Percentiles rank a stretch among this genome's conserved stretches.
Evolutionary conservation across 129 eudicot species (phyloP).

Genomic region (Artemisia annua): DNA sequence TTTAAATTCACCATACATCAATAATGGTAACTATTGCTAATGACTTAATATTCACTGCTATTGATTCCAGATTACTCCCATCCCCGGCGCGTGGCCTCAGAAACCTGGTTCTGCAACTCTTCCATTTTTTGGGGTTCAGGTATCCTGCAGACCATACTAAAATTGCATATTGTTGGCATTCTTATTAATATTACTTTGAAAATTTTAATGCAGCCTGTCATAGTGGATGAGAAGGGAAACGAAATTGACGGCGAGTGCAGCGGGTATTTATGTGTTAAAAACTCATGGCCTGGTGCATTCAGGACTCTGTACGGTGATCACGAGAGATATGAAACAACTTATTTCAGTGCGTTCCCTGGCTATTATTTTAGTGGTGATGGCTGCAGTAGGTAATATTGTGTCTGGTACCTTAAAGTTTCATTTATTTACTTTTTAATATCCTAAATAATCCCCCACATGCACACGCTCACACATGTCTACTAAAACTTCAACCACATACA

Average conservation of each 20-base stretch:
- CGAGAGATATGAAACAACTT: slow-evolving; percentile 96
- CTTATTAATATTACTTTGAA: background rate
- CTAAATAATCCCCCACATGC: background rate
- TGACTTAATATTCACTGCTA: background rate
- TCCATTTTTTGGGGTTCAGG: slow-evolving; percentile 98
- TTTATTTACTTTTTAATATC: background rate
- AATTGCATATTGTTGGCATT: background rate
- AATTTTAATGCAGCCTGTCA: slow-evolving; percentile 67
- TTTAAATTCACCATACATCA: background rate
- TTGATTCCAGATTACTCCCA: slow-evolving; percentile 79
- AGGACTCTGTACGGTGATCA: slow-evolving; percentile 96
- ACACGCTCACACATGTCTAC: background rate
- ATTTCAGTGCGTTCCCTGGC: slow-evolving; percentile 89
- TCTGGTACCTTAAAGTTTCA: slow-evolving; percentile 6
- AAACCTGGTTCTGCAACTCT: slow-evolving; percentile 98
- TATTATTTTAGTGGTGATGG: slow-evolving; percentile 99
- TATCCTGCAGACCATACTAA: slow-evolving; percentile 27
- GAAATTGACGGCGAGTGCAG: slow-evolving; percentile 98
- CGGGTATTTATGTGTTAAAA: slow-evolving; percentile 81
- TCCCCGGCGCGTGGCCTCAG: slow-evolving; percentile 98
- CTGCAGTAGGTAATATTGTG: slow-evolving; percentile 69
- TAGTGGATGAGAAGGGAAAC: slow-evolving; percentile 93
- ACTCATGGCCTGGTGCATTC: slow-evolving; percentile 98
- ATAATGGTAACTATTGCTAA: slow-evolving; percentile 9
- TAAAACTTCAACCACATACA: background rate